Percentiles rank a stretch among this genome's conserved stretches.
Conservation (phyloP, 441 rosid species). For the Syzygium malaccense region DNA sequence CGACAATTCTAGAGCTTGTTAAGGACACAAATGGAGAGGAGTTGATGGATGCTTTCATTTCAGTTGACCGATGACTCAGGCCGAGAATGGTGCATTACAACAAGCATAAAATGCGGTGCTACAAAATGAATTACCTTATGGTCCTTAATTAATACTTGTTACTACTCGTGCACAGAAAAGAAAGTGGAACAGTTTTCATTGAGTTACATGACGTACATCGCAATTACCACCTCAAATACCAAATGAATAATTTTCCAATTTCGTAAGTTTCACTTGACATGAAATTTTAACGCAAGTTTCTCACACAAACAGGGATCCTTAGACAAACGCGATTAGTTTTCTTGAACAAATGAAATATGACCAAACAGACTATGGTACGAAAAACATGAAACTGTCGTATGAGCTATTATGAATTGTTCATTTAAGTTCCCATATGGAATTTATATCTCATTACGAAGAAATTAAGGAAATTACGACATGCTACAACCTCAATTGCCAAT, state of each 20-base stretch:
- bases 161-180: not conserved
- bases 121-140: not conserved
- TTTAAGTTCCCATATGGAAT: rapidly evolving
- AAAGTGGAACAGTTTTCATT: rapidly evolving
- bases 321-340: not conserved
- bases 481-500: not conserved
- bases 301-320: not conserved
- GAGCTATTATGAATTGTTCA: not conserved
- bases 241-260: not conserved
- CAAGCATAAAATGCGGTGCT: not conserved
- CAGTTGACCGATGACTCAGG: not conserved
- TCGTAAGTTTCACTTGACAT: not conserved
- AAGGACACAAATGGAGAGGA: no score
- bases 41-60: no score
- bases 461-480: not conserved
- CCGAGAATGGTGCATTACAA: rapidly evolving
- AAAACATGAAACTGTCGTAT: no score
- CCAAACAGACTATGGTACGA: no score
- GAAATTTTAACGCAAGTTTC: not conserved
- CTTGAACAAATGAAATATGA: no score
- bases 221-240: not conserved
- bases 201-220: rapidly evolving
- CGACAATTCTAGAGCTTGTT: not conserved
- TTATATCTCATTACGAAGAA: no score
- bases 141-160: rapidly evolving